Conservation (phyloP, 139 green algal species). For the Chlorella sp. region DNA sequence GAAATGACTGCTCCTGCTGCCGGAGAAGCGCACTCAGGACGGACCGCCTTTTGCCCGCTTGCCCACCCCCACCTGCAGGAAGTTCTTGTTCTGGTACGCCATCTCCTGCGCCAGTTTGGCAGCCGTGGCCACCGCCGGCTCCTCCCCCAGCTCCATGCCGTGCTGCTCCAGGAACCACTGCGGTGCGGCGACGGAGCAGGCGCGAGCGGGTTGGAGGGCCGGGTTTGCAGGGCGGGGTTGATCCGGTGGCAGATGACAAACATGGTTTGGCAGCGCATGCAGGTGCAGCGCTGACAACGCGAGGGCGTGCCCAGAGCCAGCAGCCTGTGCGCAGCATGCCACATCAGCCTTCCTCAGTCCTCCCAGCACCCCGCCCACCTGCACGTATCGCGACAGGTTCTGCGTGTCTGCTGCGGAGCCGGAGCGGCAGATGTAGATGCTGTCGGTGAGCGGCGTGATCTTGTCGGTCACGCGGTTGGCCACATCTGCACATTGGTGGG, state of each 20-base stretch:
- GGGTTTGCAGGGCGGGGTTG: too few species aligned
- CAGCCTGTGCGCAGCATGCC: background rate
- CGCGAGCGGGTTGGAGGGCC: background rate
- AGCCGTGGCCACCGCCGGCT: slow-evolving; percentile 78
- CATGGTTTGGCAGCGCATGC: too few species aligned
- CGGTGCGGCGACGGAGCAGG: background rate
- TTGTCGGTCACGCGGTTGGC: slow-evolving; percentile 97
- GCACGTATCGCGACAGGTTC: slow-evolving; percentile 84
- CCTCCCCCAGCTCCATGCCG: slow-evolving; percentile 72
- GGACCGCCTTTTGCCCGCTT: background rate
- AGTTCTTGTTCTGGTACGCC: slow-evolving; percentile 91
- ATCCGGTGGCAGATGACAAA: too few species aligned
- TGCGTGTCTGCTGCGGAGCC: slow-evolving; percentile 93
- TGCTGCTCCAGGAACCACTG: slow-evolving; percentile 77
- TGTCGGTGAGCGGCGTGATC: slow-evolving; percentile 88
- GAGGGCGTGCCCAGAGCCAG: background rate
- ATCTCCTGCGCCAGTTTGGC: slow-evolving; percentile 83
- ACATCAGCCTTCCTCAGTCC: background rate
- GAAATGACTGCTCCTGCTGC: too few species aligned
- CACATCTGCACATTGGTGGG: slow-evolving; percentile 62
- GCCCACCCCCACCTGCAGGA: slow-evolving; percentile 4
- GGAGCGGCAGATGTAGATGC: slow-evolving; percentile 70
- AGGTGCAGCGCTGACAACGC: background rate
- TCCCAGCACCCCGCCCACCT: background rate
- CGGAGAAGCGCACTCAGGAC: too few species aligned